phyloP scores from a whole-genome alignment of 2,329 filamentous ascomycete genomes.

The Lasiodiplodia gonubiensis region DNA sequence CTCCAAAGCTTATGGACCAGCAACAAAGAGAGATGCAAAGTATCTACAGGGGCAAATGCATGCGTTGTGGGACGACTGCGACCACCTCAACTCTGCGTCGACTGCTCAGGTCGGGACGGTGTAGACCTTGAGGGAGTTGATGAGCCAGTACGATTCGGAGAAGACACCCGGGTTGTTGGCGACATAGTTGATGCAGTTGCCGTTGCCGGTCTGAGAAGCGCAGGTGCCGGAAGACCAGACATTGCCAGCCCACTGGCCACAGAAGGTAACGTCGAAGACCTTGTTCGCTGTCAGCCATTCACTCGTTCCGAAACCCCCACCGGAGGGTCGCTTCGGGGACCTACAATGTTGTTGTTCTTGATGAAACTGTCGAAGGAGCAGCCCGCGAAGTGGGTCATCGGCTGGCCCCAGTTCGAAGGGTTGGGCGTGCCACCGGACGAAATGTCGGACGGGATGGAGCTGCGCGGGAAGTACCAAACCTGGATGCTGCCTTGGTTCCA shows the following conservation, averaged over 20 bases:
- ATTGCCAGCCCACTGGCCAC: constrained; percentile 61
- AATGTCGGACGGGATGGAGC: constrained; percentile 51
- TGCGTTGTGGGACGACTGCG: background rate
- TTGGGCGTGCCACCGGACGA: constrained; percentile 45
- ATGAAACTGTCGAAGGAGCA: constrained; percentile 47
- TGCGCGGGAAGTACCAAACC: constrained; percentile 54
- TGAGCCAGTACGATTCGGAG: constrained; percentile 46
- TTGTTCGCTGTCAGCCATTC: constrained; percentile 15
- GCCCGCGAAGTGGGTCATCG: constrained; percentile 46
- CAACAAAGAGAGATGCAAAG: background rate
- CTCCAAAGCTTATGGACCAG: background rate
- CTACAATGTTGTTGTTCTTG: constrained; percentile 45
- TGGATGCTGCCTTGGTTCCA: constrained; percentile 51
- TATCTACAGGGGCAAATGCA: background rate
- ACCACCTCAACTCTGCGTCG: background rate
- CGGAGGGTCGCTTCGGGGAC: constrained; percentile 23
- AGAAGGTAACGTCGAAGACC: constrained; percentile 60
- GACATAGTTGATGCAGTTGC: constrained; percentile 47
- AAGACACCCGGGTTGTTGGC: constrained; percentile 46
- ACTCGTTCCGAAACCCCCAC: background rate
- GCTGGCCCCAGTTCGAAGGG: constrained; percentile 50
- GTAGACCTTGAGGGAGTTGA: constrained; percentile 49
- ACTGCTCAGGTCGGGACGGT: constrained; percentile 17
- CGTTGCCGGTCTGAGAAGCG: constrained; percentile 35
- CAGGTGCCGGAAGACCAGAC: constrained; percentile 48